Evolutionary conservation across 371 early-diverging fungal species (phyloP), one percentile per base, ranked within the genome.

Genomic region (Umbelopsis sp.): DNA sequence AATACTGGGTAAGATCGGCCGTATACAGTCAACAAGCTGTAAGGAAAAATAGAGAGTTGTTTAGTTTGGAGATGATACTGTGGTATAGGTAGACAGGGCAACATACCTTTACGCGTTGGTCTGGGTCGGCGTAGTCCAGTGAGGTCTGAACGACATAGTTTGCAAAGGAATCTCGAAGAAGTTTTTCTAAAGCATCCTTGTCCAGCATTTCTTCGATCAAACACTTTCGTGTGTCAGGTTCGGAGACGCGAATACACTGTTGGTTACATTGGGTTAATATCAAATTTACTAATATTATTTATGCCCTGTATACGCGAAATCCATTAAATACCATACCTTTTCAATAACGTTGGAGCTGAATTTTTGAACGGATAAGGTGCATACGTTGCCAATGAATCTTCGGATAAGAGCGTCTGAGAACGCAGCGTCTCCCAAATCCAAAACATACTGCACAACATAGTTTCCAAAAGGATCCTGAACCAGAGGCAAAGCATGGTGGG

Each of bases 381-480:
- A 84, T 38, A 93, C 87, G 72, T 92, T 83, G 24, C 89, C 92
- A 57, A 93, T 76, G 73, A 96, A 94, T 25, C 88, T 87, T n/a
- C 83, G 82, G 71, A 94, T 91, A 32, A 96, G 74, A 0, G 83
- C 79, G 71, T 92, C 92, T 12, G 91, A 86, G 70, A 87, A 94
- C 14, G 79, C 75, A 5, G 78, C 74, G 57, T 93, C 88, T 8
- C 86, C 84, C 44, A 95, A 82, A 67, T 98, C 98, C 41, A 97
- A 81, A 8, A 97, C 93, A 63, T 97, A 95, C 82, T 99, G 99
- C 25, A 99, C 96, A 20, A 99, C 99, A 76, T 99, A 99, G 84
- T 99, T 99, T 50, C 96, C 99, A 80, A 94, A 99, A 50, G 97
- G 97, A 80, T 98, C 97, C 66, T 86, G 93, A 32, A 98, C 97